These are phyloP conservation scores for Afroboletus lepidellus DNA, from an alignment of 1,284 basidiomycete genomes.

Conservation along the genomic window DNA sequence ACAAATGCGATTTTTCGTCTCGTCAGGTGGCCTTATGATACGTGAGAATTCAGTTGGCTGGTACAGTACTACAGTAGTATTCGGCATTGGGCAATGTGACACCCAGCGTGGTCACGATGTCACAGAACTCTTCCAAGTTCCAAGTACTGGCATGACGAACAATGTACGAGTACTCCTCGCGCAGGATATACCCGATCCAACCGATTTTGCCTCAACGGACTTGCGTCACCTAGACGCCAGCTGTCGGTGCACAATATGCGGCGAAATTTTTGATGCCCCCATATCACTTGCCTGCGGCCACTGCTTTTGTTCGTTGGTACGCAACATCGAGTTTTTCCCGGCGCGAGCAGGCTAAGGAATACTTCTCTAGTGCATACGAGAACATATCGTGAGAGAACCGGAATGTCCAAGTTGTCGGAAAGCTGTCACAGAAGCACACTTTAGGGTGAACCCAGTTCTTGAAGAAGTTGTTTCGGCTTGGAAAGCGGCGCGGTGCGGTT, in stretches of 20 bases:
- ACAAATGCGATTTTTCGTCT: no score
- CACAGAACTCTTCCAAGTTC: slow-evolving; percentile 16
- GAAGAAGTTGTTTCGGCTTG: slow-evolving; percentile 63
- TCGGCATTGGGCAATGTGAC: no score
- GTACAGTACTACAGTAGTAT: no score
- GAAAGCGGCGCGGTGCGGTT: slow-evolving; percentile 57
- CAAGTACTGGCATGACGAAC: slow-evolving; percentile 26
- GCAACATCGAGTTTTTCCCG: slow-evolving; percentile 22
- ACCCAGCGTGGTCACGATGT: slow-evolving; percentile 31
- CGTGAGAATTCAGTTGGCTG: no score
- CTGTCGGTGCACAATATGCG: slow-evolving; percentile 69
- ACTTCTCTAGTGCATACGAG: slow-evolving; percentile 58
- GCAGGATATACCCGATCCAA: slow-evolving; percentile 57
- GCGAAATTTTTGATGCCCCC: slow-evolving; percentile 67
- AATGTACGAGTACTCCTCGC: slow-evolving; percentile 29
- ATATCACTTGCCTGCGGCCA: slow-evolving; percentile 71
- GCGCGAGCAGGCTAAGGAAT: slow-evolving; percentile 3
- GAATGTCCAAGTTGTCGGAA: slow-evolving; percentile 69
- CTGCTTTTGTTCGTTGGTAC: slow-evolving; percentile 72
- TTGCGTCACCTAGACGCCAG: slow-evolving; percentile 62
- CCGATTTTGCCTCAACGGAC: slow-evolving; percentile 63
- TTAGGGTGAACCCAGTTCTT: slow-evolving; percentile 57
- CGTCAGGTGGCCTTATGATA: no score
- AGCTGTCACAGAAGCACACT: slow-evolving; percentile 51
- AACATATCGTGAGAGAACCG: slow-evolving; percentile 51